These are phyloP conservation scores for Eimeria sp. DNA, from an alignment of 169 alveolate genomes.

Conservation along the genomic window DNA sequence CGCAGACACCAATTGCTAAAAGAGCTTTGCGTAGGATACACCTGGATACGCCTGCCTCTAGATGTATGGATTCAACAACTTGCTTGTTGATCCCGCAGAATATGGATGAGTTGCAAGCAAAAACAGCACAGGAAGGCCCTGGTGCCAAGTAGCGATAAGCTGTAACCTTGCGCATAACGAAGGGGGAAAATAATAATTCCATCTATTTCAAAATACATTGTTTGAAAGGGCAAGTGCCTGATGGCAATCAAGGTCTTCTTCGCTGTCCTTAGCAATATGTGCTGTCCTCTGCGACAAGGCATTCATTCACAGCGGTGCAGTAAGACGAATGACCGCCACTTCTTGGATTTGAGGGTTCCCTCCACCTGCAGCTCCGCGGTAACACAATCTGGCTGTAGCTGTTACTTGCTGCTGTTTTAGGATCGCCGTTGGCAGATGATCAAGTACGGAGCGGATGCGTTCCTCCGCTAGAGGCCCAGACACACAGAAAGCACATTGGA, in stretches of 20 bases:
- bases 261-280: neutral
- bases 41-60: neutral
- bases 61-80: neutral
- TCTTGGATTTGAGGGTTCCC: constrained; percentile 52
- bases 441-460: constrained; percentile 46
- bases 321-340: constrained; percentile 59
- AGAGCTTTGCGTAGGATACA: no score
- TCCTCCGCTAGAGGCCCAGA: constrained; percentile 43
- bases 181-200: neutral
- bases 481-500: neutral
- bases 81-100: neutral
- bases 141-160: neutral
- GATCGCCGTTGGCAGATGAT: constrained; percentile 15
- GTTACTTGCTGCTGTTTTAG: constrained; percentile 18
- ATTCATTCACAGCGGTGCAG: neutral
- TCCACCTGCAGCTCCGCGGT: constrained; percentile 29
- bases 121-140: neutral
- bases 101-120: neutral
- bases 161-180: neutral
- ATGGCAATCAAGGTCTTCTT: neutral
- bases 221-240: neutral
- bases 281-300: neutral
- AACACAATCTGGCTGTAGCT: constrained; percentile 47
- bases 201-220: neutral
- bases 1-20: neutral